Conservation (phyloP, 1,284 basidiomycete species). For the Tilletia caries region DNA sequence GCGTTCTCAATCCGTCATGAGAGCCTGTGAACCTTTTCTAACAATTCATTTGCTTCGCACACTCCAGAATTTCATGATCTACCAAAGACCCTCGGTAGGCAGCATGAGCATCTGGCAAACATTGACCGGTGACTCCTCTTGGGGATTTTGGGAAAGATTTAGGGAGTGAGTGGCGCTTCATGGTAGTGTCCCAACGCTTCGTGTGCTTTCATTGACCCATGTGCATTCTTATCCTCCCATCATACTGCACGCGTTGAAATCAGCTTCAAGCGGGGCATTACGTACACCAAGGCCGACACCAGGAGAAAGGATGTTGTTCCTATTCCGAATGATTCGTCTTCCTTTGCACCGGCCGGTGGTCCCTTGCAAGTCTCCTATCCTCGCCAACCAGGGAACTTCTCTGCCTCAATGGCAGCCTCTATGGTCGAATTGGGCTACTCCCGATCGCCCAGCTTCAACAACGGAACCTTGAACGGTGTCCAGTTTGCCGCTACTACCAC, state of each 20-base stretch:
- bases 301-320: conserved; percentile 23
- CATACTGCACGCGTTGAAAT: not conserved
- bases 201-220: not conserved
- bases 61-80: conserved; percentile 42
- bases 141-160: conserved; percentile 29
- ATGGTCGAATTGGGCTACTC: conserved; percentile 32
- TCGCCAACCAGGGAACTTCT: conserved; percentile 37
- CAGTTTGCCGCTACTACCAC: conserved; percentile 40
- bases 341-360: conserved; percentile 23
- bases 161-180: conserved; percentile 13
- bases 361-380: conserved; percentile 34
- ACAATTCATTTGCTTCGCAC: not conserved
- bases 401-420: conserved; percentile 26
- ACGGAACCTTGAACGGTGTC: conserved; percentile 44
- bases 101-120: conserved; percentile 31
- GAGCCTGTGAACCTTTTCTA: not conserved
- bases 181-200: too few relatives aligned
- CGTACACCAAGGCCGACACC: conserved; percentile 27
- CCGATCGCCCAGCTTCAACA: conserved; percentile 26
- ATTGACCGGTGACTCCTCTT: conserved; percentile 31
- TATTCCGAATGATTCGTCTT: conserved; percentile 27
- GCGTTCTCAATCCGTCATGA: not conserved
- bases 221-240: not conserved
- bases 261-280: conserved; percentile 31
- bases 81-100: conserved; percentile 29